Percentiles rank a stretch among this genome's conserved stretches.
These are phyloP conservation scores for Lonicera japonica DNA, from an alignment of 129 eudicot species.

Conservation along the genomic window DNA sequence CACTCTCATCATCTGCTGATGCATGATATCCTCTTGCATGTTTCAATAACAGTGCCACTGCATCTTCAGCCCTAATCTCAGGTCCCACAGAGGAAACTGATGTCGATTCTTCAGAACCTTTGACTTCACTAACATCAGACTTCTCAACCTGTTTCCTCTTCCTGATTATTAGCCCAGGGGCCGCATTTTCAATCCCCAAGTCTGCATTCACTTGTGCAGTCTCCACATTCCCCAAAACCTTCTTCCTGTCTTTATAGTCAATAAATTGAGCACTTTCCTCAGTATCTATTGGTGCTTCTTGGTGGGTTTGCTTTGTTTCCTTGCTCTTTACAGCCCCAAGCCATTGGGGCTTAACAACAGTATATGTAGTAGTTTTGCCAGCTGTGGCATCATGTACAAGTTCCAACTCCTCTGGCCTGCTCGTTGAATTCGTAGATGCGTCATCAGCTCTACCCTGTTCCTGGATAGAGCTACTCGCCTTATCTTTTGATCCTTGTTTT, in stretches of 20 bases:
- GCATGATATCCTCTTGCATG: slow-evolving; percentile 63
- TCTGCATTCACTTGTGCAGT: slow-evolving; percentile 22
- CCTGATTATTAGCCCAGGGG: slow-evolving; percentile 88
- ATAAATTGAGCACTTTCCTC: slow-evolving; percentile 63
- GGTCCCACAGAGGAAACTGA: slow-evolving; percentile 25
- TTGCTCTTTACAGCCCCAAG: slow-evolving; percentile 83
- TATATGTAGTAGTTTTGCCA: slow-evolving; percentile 40
- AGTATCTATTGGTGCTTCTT: slow-evolving; percentile 21
- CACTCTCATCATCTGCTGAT: slow-evolving; percentile 35
- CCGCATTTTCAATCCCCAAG: slow-evolving; percentile 66
- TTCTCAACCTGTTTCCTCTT: slow-evolving; percentile 69
- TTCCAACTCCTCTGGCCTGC: slow-evolving; percentile 26
- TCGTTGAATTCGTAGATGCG: slow-evolving; percentile 22
- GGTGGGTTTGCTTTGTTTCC: slow-evolving; percentile 32
- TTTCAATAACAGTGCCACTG: slow-evolving; percentile 79
- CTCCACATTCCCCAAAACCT: slow-evolving; percentile 37
- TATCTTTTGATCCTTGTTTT: slow-evolving; percentile 16
- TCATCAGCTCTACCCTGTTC: slow-evolving; percentile 23
- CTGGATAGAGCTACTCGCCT: slow-evolving; percentile 5
- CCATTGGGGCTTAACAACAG: slow-evolving; percentile 86
- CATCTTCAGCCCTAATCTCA: slow-evolving; percentile 56
- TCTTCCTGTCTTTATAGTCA: slow-evolving; percentile 77
- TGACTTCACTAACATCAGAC: slow-evolving; percentile 29
- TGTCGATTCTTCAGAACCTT: slow-evolving; percentile 21
- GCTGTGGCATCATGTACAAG: slow-evolving; percentile 27